Evolutionary conservation across 768 basidiomycete genomes (phyloP).

Genomic region (Pholiota conissans): DNA sequence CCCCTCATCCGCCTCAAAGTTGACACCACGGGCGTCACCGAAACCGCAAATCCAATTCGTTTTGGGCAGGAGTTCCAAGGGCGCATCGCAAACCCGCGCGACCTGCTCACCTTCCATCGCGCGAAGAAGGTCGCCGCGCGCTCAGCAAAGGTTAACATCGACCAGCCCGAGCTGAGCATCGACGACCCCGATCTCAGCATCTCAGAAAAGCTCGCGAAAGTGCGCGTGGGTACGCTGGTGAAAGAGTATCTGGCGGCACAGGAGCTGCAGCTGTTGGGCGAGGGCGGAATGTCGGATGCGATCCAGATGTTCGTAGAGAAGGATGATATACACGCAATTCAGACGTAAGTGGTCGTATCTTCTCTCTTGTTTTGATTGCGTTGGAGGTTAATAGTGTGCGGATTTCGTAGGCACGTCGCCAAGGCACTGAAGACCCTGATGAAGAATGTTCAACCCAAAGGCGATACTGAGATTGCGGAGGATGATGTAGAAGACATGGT

Average conservation of each 20-base stretch:
- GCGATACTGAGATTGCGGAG: constrained; percentile 57
- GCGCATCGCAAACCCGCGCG: constrained; percentile 89
- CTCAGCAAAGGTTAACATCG: constrained; percentile 60
- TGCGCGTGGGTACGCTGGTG: constrained; percentile 88
- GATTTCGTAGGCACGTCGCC: constrained; percentile 58
- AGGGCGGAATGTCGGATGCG: constrained; percentile 90
- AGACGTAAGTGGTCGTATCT: constrained; percentile 52
- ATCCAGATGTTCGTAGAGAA: constrained; percentile 97
- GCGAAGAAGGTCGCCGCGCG: constrained; percentile 61
- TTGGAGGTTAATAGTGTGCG: constrained; percentile 5
- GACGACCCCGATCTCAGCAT: constrained; percentile 70
- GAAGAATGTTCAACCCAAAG: constrained; percentile 66
- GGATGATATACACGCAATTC: constrained; percentile 93
- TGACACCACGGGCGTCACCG: constrained; percentile 86
- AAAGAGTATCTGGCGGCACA: constrained; percentile 91
- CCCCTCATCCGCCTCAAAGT: constrained; percentile 88
- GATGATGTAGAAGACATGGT: constrained; percentile 76
- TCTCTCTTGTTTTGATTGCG: not conserved
- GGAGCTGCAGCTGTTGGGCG: constrained; percentile 88
- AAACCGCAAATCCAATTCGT: constrained; percentile 93
- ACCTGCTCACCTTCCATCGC: constrained; percentile 88
- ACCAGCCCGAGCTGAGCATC: constrained; percentile 79
- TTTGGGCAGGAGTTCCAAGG: constrained; percentile 96
- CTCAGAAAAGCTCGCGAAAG: constrained; percentile 74
- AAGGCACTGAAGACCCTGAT: constrained; percentile 59